These are phyloP conservation scores for Nematodospora valgi DNA, from an alignment of 805 yeast genomes.

Conservation along the genomic window DNA sequence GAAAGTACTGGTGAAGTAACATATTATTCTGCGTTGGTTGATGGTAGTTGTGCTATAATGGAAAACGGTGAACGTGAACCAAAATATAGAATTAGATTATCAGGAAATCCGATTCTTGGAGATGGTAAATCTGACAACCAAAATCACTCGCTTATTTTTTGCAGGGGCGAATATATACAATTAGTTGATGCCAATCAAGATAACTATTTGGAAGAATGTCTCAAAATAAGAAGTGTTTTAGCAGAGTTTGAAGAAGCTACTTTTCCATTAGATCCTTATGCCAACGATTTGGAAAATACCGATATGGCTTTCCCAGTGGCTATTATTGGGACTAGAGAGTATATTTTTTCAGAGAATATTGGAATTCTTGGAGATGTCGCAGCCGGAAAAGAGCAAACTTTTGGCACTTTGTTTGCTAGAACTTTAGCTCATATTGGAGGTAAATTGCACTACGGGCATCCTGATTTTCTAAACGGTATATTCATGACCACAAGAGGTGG, in stretches of 20 bases:
- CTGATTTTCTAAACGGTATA: constrained; percentile 73
- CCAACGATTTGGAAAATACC: constrained; percentile 14
- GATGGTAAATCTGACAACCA: constrained; percentile 89
- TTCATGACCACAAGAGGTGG: constrained; percentile 88
- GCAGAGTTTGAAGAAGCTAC: constrained; percentile 80
- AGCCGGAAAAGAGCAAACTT: constrained; percentile 87
- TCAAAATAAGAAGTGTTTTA: constrained; percentile 74
- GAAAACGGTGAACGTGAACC: constrained; percentile 44
- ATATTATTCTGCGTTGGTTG: constrained; percentile 73
- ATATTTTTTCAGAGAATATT: constrained; percentile 80
- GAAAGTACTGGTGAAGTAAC: constrained; percentile 68
- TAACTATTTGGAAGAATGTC: constrained; percentile 80
- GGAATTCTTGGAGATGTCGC: constrained; percentile 88
- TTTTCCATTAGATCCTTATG: constrained; percentile 34
- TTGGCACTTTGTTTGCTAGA: constrained; percentile 81
- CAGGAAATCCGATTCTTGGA: constrained; percentile 84
- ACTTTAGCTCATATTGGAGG: constrained; percentile 84
- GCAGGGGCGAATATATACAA: constrained; percentile 83
- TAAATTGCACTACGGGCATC: constrained; percentile 85
- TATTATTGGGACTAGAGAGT: constrained; percentile 83
- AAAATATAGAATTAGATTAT: constrained; percentile 64
- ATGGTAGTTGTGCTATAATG: constrained; percentile 71
- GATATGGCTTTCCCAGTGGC: constrained; percentile 57
- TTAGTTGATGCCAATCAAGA: constrained; percentile 86
- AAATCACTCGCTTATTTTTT: constrained; percentile 73